These are phyloP conservation scores for Mycocentrospora acerina DNA, from an alignment of 2,329 filamentous ascomycete genomes.

Conservation along the genomic window DNA sequence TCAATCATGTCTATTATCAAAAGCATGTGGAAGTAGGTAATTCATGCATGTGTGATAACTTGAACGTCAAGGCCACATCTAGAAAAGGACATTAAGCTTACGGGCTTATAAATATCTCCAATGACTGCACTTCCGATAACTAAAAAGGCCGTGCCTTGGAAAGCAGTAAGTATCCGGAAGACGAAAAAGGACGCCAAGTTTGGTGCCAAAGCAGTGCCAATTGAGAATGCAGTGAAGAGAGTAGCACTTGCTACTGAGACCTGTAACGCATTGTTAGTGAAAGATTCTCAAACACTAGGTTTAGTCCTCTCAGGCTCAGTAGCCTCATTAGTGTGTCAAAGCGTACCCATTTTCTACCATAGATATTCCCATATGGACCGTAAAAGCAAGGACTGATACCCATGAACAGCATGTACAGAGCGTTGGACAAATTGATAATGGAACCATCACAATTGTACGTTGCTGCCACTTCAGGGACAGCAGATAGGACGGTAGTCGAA, in stretches of 20 bases:
- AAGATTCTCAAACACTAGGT: not conserved
- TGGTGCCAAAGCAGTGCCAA: conserved; percentile 71
- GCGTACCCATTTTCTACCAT: conserved; percentile 52
- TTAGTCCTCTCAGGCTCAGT: too few relatives aligned
- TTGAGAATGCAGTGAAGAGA: conserved; percentile 68
- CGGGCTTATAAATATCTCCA: conserved; percentile 55
- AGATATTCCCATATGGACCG: conserved; percentile 63
- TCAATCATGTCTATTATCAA: conserved; percentile 39
- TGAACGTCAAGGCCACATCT: too few relatives aligned
- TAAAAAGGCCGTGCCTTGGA: conserved; percentile 74
- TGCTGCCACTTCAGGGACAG: conserved; percentile 70
- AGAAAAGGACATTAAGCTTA: conserved; percentile 18
- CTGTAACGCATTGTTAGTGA: conserved; percentile 38
- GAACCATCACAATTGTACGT: conserved; percentile 66
- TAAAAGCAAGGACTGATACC: conserved; percentile 64
- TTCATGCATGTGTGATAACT: too few relatives aligned
- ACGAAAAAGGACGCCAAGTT: conserved; percentile 72
- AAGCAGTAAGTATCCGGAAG: conserved; percentile 72
- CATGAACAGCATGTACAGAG: conserved; percentile 75
- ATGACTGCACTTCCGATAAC: conserved; percentile 71
- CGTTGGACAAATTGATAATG: conserved; percentile 73
- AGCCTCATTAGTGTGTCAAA: conserved; percentile 4
- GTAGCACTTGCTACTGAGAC: conserved; percentile 61
- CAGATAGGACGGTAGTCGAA: conserved; percentile 71
- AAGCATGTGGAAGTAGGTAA: too few relatives aligned